These are phyloP conservation scores for Serendipita vermifera DNA, from an alignment of 768 basidiomycete species.

Conservation along the genomic window DNA sequence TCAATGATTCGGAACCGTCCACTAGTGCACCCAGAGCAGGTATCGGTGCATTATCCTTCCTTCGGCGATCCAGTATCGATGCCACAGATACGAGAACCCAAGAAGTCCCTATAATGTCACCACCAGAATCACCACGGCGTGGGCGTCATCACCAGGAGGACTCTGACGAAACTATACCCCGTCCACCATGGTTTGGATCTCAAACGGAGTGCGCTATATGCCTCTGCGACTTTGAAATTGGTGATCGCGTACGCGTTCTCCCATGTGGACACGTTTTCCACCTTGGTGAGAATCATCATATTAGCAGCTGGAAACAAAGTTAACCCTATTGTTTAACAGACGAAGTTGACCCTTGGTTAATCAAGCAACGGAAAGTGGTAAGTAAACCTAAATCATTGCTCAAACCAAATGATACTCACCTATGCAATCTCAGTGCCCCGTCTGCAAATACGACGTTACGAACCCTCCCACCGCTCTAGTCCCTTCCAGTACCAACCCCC, in stretches of 20 bases:
- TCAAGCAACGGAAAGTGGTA: slow-evolving; percentile 85
- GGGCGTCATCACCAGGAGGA: slow-evolving; percentile 8
- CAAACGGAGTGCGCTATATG: slow-evolving; percentile 91
- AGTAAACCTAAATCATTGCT: slow-evolving; percentile 22
- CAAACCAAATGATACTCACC: slow-evolving; percentile 8
- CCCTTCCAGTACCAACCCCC: not conserved
- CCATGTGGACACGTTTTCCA: slow-evolving; percentile 97
- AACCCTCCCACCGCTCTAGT: slow-evolving; percentile 17
- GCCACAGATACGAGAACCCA: slow-evolving; percentile 11
- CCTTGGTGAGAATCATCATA: slow-evolving; percentile 26
- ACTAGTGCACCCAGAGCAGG: not conserved
- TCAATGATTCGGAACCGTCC: not conserved
- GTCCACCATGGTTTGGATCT: slow-evolving; percentile 50
- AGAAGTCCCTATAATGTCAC: slow-evolving; percentile 1
- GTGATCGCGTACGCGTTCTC: slow-evolving; percentile 80
- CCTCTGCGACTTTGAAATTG: slow-evolving; percentile 69
- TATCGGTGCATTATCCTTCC: not conserved
- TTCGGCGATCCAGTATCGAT: slow-evolving; percentile 18
- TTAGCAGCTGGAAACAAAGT: no score
- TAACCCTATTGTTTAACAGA: slow-evolving; percentile 20
- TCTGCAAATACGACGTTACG: slow-evolving; percentile 89
- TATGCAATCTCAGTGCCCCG: slow-evolving; percentile 51
- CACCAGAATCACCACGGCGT: slow-evolving; percentile 3
- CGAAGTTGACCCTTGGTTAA: slow-evolving; percentile 87
- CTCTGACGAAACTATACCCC: slow-evolving; percentile 10